Evolutionary conservation across 345 rosid genomes (phyloP).

Genomic region (Lepidium didymum): DNA sequence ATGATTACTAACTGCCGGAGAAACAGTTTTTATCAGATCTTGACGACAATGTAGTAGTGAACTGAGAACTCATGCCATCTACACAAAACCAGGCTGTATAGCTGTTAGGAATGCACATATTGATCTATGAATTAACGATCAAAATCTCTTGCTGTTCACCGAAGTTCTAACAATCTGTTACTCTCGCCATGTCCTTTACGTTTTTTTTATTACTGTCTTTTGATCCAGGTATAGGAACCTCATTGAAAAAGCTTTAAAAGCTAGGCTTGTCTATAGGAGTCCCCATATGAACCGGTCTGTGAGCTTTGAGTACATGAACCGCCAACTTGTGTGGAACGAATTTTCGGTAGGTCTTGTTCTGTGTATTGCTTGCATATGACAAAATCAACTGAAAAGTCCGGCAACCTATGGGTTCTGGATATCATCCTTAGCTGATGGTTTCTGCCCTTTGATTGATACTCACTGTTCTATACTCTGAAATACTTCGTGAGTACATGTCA

Average conservation of each 20-base stretch:
- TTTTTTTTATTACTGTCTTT: background rate
- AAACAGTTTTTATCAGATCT: background rate
- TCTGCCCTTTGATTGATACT: slow-evolving; percentile 1
- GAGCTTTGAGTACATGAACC: slow-evolving; percentile 98
- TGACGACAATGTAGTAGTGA: too few species aligned
- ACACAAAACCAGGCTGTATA: too few species aligned
- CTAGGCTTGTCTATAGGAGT: slow-evolving; percentile 85
- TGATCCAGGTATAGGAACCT: slow-evolving; percentile 82
- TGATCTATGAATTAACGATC: too few species aligned
- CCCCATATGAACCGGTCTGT: slow-evolving; percentile 96
- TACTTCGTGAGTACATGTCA: background rate
- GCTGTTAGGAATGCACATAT: too few species aligned
- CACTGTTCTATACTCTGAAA: background rate
- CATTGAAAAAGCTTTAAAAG: slow-evolving; percentile 79
- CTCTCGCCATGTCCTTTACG: background rate
- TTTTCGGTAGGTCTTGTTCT: slow-evolving; percentile 65
- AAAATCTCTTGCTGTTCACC: too few species aligned
- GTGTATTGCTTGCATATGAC: background rate
- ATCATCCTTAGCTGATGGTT: background rate
- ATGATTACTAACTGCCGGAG: background rate
- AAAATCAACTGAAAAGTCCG: background rate
- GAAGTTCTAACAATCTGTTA: too few species aligned
- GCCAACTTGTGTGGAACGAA: slow-evolving; percentile 98
- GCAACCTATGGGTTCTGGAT: background rate
- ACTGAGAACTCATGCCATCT: too few species aligned